A percentile compares a stretch with the other conserved stretches of the same genome.
These are phyloP conservation scores for Talaromyces marneffei DNA, from an alignment of 2,329 filamentous ascomycete species.

Conservation along the genomic window DNA sequence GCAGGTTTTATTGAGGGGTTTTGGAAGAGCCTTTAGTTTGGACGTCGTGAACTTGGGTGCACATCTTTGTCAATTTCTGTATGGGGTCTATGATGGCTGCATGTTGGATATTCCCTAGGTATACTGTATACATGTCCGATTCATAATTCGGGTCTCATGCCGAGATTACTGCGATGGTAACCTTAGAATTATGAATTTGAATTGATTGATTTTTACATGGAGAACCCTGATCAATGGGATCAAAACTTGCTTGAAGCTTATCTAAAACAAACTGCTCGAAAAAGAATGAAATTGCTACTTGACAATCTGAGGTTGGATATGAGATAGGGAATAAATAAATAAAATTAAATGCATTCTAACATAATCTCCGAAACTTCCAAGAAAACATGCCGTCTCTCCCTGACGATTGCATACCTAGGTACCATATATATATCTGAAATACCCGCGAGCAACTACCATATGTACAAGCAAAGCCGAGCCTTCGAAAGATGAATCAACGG, in stretches of 20 bases:
- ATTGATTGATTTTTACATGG: background rate
- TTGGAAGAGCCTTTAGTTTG: constrained; percentile 25
- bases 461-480: background rate
- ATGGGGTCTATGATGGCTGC: background rate
- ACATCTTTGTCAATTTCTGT: background rate
- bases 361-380: background rate
- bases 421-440: background rate
- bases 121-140: too few species aligned
- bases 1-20: constrained; percentile 25
- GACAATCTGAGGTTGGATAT: background rate
- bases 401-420: background rate
- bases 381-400: background rate
- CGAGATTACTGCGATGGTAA: too few species aligned
- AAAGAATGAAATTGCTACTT: background rate
- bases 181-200: too few species aligned
- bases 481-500: background rate
- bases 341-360: background rate
- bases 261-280: background rate
- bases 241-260: background rate
- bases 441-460: background rate
- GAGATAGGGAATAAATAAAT: too few species aligned
- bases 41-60: background rate
- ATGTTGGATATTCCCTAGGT: too few species aligned
- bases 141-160: too few species aligned
- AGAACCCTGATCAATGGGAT: background rate